phyloP scores from a whole-genome alignment of 177 flowering plant genomes.

The Vitis hybrid region DNA sequence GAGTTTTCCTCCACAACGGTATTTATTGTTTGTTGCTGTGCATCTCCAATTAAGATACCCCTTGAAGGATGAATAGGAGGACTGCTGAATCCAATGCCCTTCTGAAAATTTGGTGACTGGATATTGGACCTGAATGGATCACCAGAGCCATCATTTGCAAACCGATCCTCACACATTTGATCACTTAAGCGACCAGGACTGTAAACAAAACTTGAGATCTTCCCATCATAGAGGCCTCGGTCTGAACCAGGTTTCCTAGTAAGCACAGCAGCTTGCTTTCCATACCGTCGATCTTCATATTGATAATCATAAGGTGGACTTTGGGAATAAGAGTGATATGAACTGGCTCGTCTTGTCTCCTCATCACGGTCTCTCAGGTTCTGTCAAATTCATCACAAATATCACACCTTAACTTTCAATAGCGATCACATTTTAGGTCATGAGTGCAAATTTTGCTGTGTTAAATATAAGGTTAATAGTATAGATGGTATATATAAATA shows the following conservation, averaged over 20 bases:
- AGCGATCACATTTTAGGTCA: no score
- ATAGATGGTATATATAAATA: no score
- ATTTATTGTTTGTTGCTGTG: conserved; percentile 20
- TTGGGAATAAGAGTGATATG: conserved; percentile 97
- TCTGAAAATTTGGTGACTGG: conserved; percentile 71
- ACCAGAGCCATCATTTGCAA: conserved; percentile 78
- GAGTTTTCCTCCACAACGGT: conserved; percentile 29
- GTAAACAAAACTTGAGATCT: conserved; percentile 58
- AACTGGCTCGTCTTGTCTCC: conserved; percentile 86
- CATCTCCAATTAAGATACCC: conserved; percentile 39
- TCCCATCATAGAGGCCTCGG: conserved; percentile 66
- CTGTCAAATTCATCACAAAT: conserved; percentile 31
- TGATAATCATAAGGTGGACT: conserved; percentile 99
- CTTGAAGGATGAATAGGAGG: conserved; percentile 42
- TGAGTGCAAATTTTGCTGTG: no score
- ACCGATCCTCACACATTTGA: conserved; percentile 59
- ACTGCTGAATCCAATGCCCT: conserved; percentile 51
- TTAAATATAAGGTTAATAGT: no score
- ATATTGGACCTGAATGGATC: conserved; percentile 61
- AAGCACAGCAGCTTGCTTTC: conserved; percentile 63
- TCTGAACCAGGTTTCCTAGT: conserved; percentile 92
- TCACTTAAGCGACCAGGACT: conserved; percentile 76
- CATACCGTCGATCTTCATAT: conserved; percentile 89
- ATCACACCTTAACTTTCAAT: conserved; percentile 4
- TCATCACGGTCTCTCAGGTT: conserved; percentile 53